Evolutionary conservation across 768 basidiomycete species (phyloP).

Genomic region (Trametes maxima): DNA sequence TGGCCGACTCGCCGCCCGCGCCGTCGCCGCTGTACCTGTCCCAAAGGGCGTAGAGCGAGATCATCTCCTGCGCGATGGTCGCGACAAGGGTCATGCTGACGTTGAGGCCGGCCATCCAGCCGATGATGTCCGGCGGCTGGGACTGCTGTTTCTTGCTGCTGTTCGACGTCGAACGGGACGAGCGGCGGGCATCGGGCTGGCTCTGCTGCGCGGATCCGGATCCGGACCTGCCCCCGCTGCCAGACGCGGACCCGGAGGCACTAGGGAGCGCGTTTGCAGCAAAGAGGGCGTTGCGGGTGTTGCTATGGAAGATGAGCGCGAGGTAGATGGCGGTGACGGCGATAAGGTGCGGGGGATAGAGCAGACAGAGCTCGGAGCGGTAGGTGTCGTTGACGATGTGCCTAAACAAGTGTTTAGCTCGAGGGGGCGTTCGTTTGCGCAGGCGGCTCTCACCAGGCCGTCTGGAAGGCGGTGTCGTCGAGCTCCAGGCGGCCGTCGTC

Average conservation of each 20-base stretch:
- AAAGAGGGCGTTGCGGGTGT: constrained; percentile 50
- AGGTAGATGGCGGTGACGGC: constrained; percentile 92
- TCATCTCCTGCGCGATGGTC: constrained; percentile 88
- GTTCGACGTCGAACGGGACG: constrained; percentile 48
- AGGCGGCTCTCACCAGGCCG: constrained; percentile 73
- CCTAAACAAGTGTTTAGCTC: constrained; percentile 45
- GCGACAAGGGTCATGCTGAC: constrained; percentile 81
- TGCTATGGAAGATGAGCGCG: constrained; percentile 73
- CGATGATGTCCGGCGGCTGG: constrained; percentile 62
- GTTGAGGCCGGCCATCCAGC: constrained; percentile 85
- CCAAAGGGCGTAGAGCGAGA: constrained; percentile 89
- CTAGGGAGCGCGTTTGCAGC: constrained; percentile 26
- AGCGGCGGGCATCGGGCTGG: constrained; percentile 47
- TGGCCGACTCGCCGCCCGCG: constrained; percentile 32
- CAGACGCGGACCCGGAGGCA: constrained; percentile 18
- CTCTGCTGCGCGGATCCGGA: constrained; percentile 5
- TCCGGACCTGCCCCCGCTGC: no score
- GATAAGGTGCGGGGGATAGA: constrained; percentile 94
- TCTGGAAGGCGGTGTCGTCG: constrained; percentile 77
- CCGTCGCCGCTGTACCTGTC: constrained; percentile 74
- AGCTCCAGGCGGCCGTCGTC: constrained; percentile 80
- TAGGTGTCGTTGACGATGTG: constrained; percentile 97
- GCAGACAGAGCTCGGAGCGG: constrained; percentile 88
- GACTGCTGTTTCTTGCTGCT: constrained; percentile 37
- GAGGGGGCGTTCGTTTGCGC: neutral